These are phyloP conservation scores for Crepidotus variabilis DNA, from an alignment of 768 basidiomycete genomes.

Conservation along the genomic window DNA sequence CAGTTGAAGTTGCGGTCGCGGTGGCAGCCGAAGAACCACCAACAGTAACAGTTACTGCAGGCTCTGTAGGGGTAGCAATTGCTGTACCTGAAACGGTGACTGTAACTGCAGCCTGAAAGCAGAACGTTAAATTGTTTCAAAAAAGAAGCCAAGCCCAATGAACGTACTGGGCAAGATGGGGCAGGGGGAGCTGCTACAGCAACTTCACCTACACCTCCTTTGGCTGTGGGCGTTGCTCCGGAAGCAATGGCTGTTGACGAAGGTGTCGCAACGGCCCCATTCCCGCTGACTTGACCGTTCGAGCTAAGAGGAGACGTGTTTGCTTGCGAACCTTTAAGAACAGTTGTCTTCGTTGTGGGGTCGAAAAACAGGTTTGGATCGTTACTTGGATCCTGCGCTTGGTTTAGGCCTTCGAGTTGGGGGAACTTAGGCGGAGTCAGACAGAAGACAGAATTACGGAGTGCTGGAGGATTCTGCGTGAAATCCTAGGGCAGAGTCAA, in stretches of 20 bases:
- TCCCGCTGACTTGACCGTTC: slow-evolving; percentile 11
- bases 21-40: slow-evolving; percentile 23
- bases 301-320: slow-evolving; percentile 45
- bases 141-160: too few relatives aligned
- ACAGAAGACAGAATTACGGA: slow-evolving; percentile 56
- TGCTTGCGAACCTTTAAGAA: slow-evolving; percentile 42
- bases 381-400: slow-evolving; percentile 50
- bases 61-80: slow-evolving; percentile 11
- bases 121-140: too few relatives aligned
- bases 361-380: slow-evolving; percentile 51
- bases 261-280: neutral
- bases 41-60: slow-evolving; percentile 33
- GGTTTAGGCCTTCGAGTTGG: slow-evolving; percentile 45
- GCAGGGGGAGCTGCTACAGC: neutral
- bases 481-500: slow-evolving; percentile 39
- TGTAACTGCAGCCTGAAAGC: neutral
- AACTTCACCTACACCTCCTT: too few relatives aligned
- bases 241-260: too few relatives aligned
- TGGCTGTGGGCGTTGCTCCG: too few relatives aligned
- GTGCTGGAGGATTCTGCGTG: slow-evolving; percentile 43
- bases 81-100: neutral
- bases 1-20: slow-evolving; percentile 10
- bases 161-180: neutral
- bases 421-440: slow-evolving; percentile 47
- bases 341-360: slow-evolving; percentile 34